These are phyloP conservation scores for Aaosphaeria pasadenensis DNA, from an alignment of 2,329 filamentous ascomycete genomes.

Conservation along the genomic window DNA sequence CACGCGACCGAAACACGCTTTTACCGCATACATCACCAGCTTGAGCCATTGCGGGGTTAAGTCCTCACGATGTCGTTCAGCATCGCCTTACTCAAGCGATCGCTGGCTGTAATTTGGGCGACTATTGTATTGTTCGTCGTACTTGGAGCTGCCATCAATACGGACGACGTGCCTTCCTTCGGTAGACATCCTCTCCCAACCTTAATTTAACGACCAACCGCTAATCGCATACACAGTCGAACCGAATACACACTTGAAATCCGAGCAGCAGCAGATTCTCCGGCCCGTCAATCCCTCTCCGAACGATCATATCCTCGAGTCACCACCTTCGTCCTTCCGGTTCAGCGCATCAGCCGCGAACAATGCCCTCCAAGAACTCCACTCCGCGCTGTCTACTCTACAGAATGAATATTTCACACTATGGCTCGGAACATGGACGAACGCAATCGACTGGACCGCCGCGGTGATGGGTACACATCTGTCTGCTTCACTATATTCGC, in stretches of 20 bases:
- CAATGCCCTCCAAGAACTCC: slow-evolving; percentile 33
- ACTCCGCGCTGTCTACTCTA: slow-evolving; percentile 66
- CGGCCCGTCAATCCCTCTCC: not conserved
- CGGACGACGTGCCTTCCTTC: not conserved
- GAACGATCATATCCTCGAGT: not conserved
- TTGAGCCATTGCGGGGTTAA: not conserved
- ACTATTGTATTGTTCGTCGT: too few species aligned
- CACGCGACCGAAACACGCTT: too few species aligned
- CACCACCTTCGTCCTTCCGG: not conserved
- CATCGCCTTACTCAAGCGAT: not conserved
- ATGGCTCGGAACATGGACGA: slow-evolving; percentile 79
- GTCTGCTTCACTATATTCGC: slow-evolving; percentile 67
- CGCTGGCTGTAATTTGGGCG: not conserved
- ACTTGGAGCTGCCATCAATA: not conserved
- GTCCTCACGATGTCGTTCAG: not conserved
- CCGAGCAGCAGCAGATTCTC: slow-evolving; percentile 11
- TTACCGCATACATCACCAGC: too few species aligned
- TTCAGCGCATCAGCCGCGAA: slow-evolving; percentile 1
- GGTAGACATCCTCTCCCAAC: not conserved
- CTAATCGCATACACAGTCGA: not conserved
- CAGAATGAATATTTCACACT: slow-evolving; percentile 75
- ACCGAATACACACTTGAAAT: slow-evolving; percentile 12
- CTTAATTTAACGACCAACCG: not conserved
- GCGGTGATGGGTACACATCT: slow-evolving; percentile 81
- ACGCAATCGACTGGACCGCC: slow-evolving; percentile 88